Conservation (phyloP, 2,329 filamentous ascomycete genomes). For the Pyricularia sp. region DNA sequence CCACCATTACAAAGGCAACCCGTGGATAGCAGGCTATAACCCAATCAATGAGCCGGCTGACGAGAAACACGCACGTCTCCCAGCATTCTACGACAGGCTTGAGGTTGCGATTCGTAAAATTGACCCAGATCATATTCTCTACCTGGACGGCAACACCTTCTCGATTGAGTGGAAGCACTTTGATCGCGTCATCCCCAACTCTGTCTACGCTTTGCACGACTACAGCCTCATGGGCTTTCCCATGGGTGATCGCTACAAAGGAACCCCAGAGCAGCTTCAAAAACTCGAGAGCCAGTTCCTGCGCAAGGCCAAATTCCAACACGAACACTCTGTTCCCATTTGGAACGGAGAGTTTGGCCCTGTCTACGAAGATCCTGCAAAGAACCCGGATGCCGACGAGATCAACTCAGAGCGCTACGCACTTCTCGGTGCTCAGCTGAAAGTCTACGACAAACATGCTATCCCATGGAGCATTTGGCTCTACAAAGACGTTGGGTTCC, state of each 20-base stretch:
- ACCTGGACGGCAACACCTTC: conserved; percentile 34
- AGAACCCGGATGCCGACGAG: conserved; percentile 23
- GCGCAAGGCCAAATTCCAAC: conserved; percentile 34
- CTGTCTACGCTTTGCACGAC: conserved; percentile 38
- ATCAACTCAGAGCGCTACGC: conserved; percentile 34
- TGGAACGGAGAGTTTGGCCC: conserved; percentile 42
- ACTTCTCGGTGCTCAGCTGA: conserved; percentile 35
- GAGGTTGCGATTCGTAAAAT: conserved; percentile 28
- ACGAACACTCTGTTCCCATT: conserved; percentile 27
- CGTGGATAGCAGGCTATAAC: conserved; percentile 18
- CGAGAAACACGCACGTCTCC: conserved; percentile 20
- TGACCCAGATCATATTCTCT: conserved; percentile 39
- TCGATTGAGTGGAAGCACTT: conserved; percentile 29
- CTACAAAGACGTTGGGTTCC: conserved; percentile 47
- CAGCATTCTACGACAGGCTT: conserved; percentile 29
- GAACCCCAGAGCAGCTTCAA: conserved; percentile 29
- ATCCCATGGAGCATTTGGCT: conserved; percentile 52
- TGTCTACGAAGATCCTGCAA: conserved; percentile 25
- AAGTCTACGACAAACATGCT: conserved; percentile 39
- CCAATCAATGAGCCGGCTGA: conserved; percentile 22
- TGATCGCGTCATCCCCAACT: conserved; percentile 20
- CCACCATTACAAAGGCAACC: conserved; percentile 29
- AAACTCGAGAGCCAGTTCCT: conserved; percentile 28
- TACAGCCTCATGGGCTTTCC: conserved; percentile 36
- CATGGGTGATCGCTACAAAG: conserved; percentile 25